These are phyloP conservation scores for Phialocephala subalpina DNA, from an alignment of 2,329 filamentous ascomycete species.

Conservation along the genomic window DNA sequence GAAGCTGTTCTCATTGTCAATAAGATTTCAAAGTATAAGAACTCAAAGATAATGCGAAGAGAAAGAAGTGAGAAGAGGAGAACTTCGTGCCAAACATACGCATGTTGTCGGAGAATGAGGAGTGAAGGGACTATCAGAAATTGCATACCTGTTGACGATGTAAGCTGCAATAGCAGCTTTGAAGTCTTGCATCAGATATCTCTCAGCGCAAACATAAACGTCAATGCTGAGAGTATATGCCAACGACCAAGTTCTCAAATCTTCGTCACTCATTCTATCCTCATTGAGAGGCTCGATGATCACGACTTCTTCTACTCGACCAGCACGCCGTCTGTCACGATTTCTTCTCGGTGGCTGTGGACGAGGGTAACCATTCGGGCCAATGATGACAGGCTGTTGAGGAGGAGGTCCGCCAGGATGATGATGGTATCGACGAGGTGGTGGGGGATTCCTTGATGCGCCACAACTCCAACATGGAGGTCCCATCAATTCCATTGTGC, in stretches of 20 bases:
- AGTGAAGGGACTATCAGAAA: not conserved
- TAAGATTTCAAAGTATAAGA: not conserved
- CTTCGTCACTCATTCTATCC: slow-evolving; percentile 49
- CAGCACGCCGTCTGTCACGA: slow-evolving; percentile 31
- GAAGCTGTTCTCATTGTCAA: slow-evolving; percentile 35
- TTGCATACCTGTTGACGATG: slow-evolving; percentile 49
- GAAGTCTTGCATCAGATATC: slow-evolving; percentile 56
- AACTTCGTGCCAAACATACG: not conserved
- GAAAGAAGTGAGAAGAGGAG: not conserved
- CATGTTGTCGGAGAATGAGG: too few species aligned
- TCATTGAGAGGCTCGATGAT: slow-evolving; percentile 29
- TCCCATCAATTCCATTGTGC: slow-evolving; percentile 43
- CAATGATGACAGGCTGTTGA: slow-evolving; percentile 29
- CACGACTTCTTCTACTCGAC: slow-evolving; percentile 28
- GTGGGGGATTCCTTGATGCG: slow-evolving; percentile 43
- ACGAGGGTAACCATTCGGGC: slow-evolving; percentile 30
- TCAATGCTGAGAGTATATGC: slow-evolving; percentile 56
- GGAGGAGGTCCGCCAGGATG: slow-evolving; percentile 19
- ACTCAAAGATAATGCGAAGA: not conserved
- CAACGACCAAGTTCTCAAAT: slow-evolving; percentile 56
- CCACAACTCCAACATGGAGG: slow-evolving; percentile 53
- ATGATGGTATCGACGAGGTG: slow-evolving; percentile 34
- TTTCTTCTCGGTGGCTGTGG: slow-evolving; percentile 25
- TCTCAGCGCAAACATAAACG: slow-evolving; percentile 58
- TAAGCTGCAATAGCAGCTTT: slow-evolving; percentile 51